These are phyloP conservation scores for Allium cepa DNA, from an alignment of 106 monocot species.

Conservation along the genomic window DNA sequence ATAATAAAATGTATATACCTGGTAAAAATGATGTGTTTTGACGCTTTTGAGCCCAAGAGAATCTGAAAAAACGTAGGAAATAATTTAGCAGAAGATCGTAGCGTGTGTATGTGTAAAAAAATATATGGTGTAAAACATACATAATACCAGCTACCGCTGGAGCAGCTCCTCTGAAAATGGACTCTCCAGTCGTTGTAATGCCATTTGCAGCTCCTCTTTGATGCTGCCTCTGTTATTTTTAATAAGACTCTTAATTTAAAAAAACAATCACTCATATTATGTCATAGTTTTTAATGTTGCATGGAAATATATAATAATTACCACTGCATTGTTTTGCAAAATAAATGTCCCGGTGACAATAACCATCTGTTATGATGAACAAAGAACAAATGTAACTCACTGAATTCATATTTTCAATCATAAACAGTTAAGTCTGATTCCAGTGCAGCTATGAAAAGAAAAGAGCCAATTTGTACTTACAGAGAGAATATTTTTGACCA, in stretches of 20 bases:
- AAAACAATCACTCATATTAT: not conserved
- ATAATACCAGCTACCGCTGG: conserved; percentile 36
- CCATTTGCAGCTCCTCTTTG: conserved; percentile 64
- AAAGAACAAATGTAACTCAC: no score
- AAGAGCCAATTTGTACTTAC: conserved; percentile 38
- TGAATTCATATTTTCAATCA: no score
- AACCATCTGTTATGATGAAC: conserved; percentile 2
- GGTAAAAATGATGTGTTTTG: conserved; percentile 40
- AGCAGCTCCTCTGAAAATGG: conserved; percentile 35
- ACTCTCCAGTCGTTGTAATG: conserved; percentile 26
- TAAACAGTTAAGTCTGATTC: no score
- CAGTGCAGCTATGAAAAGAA: no score
- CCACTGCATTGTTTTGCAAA: conserved; percentile 42
- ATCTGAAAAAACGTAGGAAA: conserved; percentile 18
- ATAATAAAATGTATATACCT: conserved; percentile 16
- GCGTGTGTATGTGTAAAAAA: not conserved
- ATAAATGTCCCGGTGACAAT: conserved; percentile 30
- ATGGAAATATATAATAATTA: conserved; percentile 5
- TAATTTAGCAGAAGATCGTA: not conserved
- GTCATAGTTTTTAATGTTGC: not conserved
- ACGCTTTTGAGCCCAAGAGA: conserved; percentile 45
- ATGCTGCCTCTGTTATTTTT: conserved; percentile 16
- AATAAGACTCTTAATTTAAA: not conserved
- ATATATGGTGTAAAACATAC: conserved; percentile 17
- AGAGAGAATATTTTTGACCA: conserved; percentile 55